Percentiles rank a stretch among this genome's conserved stretches.
Evolutionary conservation across 352 stramenopile species (phyloP).

Genomic region (Pythium dissotocum): DNA sequence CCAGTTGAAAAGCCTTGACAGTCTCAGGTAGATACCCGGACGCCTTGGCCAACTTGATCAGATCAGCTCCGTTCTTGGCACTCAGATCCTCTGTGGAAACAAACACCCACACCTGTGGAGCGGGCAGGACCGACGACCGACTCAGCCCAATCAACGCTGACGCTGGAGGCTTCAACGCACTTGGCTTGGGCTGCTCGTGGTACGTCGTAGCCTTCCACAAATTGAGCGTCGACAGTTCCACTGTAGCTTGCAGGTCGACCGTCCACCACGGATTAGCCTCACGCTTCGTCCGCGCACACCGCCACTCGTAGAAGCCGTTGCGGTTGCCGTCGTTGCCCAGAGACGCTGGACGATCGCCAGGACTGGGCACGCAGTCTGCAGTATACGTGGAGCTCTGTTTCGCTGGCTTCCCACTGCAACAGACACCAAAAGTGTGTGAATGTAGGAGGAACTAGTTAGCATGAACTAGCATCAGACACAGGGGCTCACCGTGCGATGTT

Average conservation of each 20-base stretch:
- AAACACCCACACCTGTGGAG: slow-evolving; percentile 55
- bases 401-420: slow-evolving; percentile 31
- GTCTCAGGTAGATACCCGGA: slow-evolving; percentile 13
- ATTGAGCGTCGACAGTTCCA: slow-evolving; percentile 42
- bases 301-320: slow-evolving; percentile 72
- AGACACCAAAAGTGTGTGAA: slow-evolving; percentile 1
- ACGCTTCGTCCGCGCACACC: slow-evolving; percentile 57
- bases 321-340: slow-evolving; percentile 68
- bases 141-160: slow-evolving; percentile 30
- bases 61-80: slow-evolving; percentile 3
- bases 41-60: slow-evolving; percentile 10
- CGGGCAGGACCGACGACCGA: slow-evolving; percentile 28
- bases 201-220: slow-evolving; percentile 78
- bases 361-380: slow-evolving; percentile 35
- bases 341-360: slow-evolving; percentile 39
- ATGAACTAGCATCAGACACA: not conserved
- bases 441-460: not conserved
- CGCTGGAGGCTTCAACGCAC: slow-evolving; percentile 38
- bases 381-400: slow-evolving; percentile 64
- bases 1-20: slow-evolving; percentile 18
- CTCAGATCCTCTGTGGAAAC: slow-evolving; percentile 45
- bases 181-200: slow-evolving; percentile 58
- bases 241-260: slow-evolving; percentile 52
- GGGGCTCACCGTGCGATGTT: slow-evolving; percentile 64
- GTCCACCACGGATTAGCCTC: slow-evolving; percentile 71